A percentile compares a stretch with the other conserved stretches of the same genome.
Evolutionary conservation across 768 basidiomycete species (phyloP).

Genomic region (Kwoniella bestiolae): DNA sequence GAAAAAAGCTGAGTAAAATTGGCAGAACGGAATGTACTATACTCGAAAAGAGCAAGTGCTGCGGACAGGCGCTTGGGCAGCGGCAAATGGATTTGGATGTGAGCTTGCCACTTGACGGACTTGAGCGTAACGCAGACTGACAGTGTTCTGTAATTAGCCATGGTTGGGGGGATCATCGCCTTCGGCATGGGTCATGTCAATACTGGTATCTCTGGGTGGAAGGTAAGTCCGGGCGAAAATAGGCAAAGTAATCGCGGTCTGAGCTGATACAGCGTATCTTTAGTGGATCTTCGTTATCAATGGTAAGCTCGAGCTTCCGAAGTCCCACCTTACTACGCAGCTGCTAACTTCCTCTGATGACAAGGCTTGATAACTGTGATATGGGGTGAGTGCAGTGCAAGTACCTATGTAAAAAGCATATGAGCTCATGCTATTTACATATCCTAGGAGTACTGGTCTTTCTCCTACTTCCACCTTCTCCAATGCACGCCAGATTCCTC

Average conservation of each 20-base stretch:
- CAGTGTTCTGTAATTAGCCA: background rate
- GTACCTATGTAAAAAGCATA: background rate
- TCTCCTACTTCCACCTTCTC: conserved; percentile 4
- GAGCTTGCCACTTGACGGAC: no score
- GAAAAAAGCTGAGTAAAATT: background rate
- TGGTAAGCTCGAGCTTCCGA: background rate
- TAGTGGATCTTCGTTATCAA: conserved; percentile 14
- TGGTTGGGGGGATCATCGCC: conserved; percentile 10
- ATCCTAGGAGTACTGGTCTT: background rate
- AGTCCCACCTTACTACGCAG: no score
- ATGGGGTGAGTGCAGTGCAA: background rate
- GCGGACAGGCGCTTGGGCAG: conserved; percentile 7
- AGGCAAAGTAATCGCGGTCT: background rate
- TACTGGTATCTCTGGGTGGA: conserved; percentile 7
- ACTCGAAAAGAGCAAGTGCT: conserved; percentile 11
- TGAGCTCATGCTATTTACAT: background rate
- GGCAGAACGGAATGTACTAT: conserved; percentile 13
- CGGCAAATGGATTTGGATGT: conserved; percentile 9
- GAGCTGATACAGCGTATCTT: background rate
- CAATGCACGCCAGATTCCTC: conserved; percentile 9
- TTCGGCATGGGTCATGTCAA: conserved; percentile 13
- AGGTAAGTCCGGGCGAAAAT: background rate
- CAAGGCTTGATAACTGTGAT: conserved; percentile 3
- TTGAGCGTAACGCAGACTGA: background rate
- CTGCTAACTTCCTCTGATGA: background rate